phyloP scores from a whole-genome alignment of 495 filamentous ascomycete species.

The Hypoxylon lienhwacheense region DNA sequence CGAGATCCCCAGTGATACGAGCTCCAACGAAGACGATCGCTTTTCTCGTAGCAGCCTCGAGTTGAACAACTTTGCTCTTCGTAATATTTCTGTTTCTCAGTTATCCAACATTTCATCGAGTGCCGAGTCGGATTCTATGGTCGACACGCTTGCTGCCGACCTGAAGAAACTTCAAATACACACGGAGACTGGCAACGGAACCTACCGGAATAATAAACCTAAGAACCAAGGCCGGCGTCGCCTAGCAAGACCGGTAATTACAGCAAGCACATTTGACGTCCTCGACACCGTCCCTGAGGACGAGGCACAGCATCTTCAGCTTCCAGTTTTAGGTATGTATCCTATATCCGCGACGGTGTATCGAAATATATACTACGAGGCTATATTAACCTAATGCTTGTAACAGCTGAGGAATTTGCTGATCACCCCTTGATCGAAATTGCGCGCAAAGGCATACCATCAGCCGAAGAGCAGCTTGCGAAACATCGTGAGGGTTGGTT shows the following conservation, averaged over 20 bases:
- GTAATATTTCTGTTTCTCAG: conserved; percentile 39
- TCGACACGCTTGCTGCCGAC: conserved; percentile 38
- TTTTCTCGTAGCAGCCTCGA: conserved; percentile 26
- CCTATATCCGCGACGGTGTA: not conserved
- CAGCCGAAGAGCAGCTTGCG: conserved; percentile 44
- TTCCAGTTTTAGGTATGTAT: conserved; percentile 32
- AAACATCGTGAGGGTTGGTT: conserved; percentile 57
- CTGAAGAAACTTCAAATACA: conserved; percentile 40
- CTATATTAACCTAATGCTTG: conserved; percentile 2
- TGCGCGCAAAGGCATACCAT: conserved; percentile 38
- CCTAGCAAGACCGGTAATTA: conserved; percentile 31
- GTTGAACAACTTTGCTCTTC: conserved; percentile 30
- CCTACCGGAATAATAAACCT: conserved; percentile 5
- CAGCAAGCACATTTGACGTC: conserved; percentile 35
- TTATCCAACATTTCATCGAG: conserved; percentile 37
- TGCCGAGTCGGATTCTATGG: conserved; percentile 8
- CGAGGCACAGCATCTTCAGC: conserved; percentile 23
- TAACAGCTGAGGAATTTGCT: conserved; percentile 25
- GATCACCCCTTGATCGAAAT: conserved; percentile 40
- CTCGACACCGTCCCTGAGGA: conserved; percentile 34
- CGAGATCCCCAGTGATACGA: conserved; percentile 35
- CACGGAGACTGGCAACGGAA: not conserved
- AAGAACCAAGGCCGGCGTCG: conserved; percentile 31
- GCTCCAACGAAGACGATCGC: conserved; percentile 13
- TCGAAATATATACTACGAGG: not conserved